Evolutionary conservation across 1,284 basidiomycete genomes (phyloP), one percentile per base, ranked within the genome.

Genomic region (Mycena citricolor): DNA sequence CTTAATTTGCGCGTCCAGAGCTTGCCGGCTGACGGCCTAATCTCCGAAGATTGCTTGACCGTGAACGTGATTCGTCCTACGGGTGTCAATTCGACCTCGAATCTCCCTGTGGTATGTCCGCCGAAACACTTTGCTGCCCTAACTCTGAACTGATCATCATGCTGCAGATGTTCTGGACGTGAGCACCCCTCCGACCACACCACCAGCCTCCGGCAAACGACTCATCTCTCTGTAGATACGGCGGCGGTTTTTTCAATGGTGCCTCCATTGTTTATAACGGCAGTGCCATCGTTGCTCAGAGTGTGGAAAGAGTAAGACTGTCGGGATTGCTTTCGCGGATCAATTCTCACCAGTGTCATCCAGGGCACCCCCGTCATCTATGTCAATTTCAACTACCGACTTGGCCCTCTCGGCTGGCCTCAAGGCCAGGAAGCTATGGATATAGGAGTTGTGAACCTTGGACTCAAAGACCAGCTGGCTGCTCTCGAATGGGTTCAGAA

Each of bases 381-480:
- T 20, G 67, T 71, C 22, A 63, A 57, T 21, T 55, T 73, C 49
- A 70, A 73, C 52, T 74, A 75, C 48, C 65, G 74, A n/a, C 43
- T 67, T 4, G 64, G 62, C 1, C 63, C 64, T 4, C 57, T 70
- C 13, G 70, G 70, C 3, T 71, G 69, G 35, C 63, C 65, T 7
- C 58, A 61, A 40, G 66, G 66, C 1, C 28, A 42, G 3, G 66
- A 68, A 41, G 65, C 66, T 5, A 52, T 38, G 2, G 13, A 35
- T 8, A 43, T 43, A 1, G 61, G 53, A 13, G 54, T 53, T 0
- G 52, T 69, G 12, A 69, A 70, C 42, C 52, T 69, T 10, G 67
- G 61, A 2, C 42, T 67, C 20, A 57, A 52, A 28, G 67, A 69
- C 42, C 59, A 66, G 36, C 49, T 64, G 5, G 42, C 51, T 0